Evolutionary conservation across 331 rosid species (phyloP).

Genomic region (Telfairia occidentalis): DNA sequence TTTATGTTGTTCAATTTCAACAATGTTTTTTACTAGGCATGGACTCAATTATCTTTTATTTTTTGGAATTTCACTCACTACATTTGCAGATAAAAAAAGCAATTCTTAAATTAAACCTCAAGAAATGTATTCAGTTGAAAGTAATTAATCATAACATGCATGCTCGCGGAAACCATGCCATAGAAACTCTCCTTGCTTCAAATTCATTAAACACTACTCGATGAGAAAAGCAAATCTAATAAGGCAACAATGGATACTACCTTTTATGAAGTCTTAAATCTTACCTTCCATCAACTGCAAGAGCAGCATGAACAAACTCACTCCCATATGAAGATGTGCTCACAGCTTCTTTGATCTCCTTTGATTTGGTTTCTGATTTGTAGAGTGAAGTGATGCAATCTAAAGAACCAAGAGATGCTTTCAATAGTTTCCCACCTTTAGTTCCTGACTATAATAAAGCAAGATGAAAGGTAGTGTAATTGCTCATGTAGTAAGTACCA

Average conservation of each 20-base stretch:
- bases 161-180: background rate
- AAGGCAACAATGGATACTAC: background rate
- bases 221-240: background rate
- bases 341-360: conserved; percentile 71
- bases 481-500: background rate
- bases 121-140: background rate
- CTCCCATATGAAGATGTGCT: conserved; percentile 68
- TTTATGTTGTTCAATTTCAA: too few species aligned
- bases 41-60: too few species aligned
- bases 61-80: too few species aligned
- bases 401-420: conserved; percentile 84
- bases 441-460: conserved; percentile 46
- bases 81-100: background rate
- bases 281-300: conserved; percentile 69
- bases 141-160: background rate
- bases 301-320: conserved; percentile 91
- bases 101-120: background rate
- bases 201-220: background rate
- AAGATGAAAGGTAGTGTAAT: too few species aligned
- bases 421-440: conserved; percentile 40
- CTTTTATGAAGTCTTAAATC: background rate
- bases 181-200: background rate
- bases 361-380: conserved; percentile 48
- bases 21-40: too few species aligned
- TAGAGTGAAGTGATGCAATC: conserved; percentile 81